Base-by-base conservation (phyloP, 106 monocot species). In the Hemerocallis citrina region DNA sequence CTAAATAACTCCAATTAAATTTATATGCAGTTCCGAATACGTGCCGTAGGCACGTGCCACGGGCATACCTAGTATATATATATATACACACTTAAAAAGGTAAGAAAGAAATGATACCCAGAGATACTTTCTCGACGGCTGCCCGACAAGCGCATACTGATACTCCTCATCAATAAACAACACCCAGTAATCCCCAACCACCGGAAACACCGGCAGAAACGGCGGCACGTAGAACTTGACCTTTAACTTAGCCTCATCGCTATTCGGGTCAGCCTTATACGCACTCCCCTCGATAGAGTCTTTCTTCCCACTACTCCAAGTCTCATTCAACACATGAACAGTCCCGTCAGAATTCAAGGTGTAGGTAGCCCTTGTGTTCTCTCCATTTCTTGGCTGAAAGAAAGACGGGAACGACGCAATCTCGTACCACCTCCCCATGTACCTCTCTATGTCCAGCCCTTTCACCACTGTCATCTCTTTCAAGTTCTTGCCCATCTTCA, bases 391-490 rank as follows among this genome's bases (percentile, higher is more conserved):
- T 9, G 95, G 90, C 74, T 95, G 90, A 70, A 84, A 84, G 20
- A 52, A 44, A 23, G 95, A 95, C 13, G 90, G 95, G 69, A 95
- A 72, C 12, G 82, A 84, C 11, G 95, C 95, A 51, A 95, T 95
- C 83, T 95, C 95, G 83, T 95, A 95, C 95, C 95, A 90, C 49
- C 90, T 61, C n/a, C 95, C 95, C 83, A 77, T 81, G 90, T 90
- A 95, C 15, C 90, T 64, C 44, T 74, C 34, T 7, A 95, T 9
- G 73, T 90, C 90, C 8, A 95, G 74, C 12, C 78, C 74, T 45
- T 19, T 75, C 46, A 84, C 95, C 46, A 74, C 86, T 34, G 44
- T 70, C 89, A 89, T 86, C 64, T 74, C 70, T 25, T 74, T 80
- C 43, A n/a, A n/a, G 1, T 9, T 20, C 2, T 57, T 57, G 2